Base-by-base conservation (phyloP, 208 protist species). In the Leishmania lainsoni region DNA sequence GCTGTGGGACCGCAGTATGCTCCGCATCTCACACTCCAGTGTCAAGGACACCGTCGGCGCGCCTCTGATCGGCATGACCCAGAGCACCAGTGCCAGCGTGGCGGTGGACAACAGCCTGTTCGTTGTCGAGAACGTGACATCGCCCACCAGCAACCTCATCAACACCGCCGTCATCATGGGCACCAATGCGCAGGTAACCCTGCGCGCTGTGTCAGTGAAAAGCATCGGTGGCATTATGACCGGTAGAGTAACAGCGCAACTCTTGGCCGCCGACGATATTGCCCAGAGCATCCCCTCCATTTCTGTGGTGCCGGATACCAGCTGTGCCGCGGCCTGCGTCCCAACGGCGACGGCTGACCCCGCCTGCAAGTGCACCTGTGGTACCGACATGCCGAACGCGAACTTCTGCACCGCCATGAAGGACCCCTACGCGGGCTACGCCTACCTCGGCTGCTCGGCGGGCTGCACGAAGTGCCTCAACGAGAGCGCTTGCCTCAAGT, bases 381-480 rank as follows among this genome's bases (percentile, higher is more conserved):
- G 22, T 35, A 20, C 45, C n/a, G 51, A 75, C 42, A 54, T 75
- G 71, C 71, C 71, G 49, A 20, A 75, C 45, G 32, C 22, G 10
- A 75, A 75, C 29, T 59, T 75, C 29, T 75, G 71, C 45, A 75
- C 71, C 0, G 71, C 71, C 26, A 75, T 75, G 71, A 12, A 29
- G 6, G 71, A 75, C 71, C 71, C 71, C 71, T 75, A 75, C 71
- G 14, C 71, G 45, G 26, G 16, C n/a, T 75, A 75, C 49, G 71
- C 6, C 45, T 75, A 59, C 71, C 26, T 22, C 9, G 71, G 29
- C 45, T 75, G 71, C 71, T 75, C 71, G n/a, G 26, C 14, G 29
- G 71, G 71, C n/a, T 75, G 71, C 49, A 22, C n/a, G 8, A 39
- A 1, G n/a, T 75, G 71, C 51, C n/a, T 22, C 26, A 75, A 56